Evolutionary conservation across 768 basidiomycete genomes (phyloP).

Genomic region (Lactarius sanguifluus): DNA sequence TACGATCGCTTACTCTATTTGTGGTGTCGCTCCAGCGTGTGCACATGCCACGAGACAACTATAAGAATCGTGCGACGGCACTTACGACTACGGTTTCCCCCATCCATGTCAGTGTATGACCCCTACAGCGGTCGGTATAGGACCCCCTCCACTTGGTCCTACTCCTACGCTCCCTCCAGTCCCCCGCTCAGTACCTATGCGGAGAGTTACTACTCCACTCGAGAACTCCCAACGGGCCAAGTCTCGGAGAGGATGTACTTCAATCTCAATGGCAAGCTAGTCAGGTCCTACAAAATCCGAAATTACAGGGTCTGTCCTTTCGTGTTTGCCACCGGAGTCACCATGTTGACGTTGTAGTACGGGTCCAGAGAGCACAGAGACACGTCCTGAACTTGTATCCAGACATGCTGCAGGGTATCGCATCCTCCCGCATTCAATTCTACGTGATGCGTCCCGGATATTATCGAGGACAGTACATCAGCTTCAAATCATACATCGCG

Average conservation of each 20-base stretch:
- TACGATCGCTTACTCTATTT: background rate
- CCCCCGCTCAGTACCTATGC: slow-evolving; percentile 8
- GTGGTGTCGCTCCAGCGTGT: slow-evolving; percentile 2
- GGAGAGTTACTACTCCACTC: background rate
- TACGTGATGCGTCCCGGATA: slow-evolving; percentile 20
- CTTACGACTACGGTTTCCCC: background rate
- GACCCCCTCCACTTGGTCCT: slow-evolving; percentile 13
- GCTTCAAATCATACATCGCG: slow-evolving; percentile 23
- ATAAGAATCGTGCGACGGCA: slow-evolving; percentile 11
- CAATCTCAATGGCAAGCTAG: slow-evolving; percentile 19
- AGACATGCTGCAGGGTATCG: slow-evolving; percentile 13
- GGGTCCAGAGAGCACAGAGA: slow-evolving; percentile 14
- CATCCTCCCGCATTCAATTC: slow-evolving; percentile 26
- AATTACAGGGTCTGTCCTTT: slow-evolving; percentile 12
- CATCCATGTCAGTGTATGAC: slow-evolving; percentile 24
- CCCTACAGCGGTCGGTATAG: slow-evolving; percentile 17
- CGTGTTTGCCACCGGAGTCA: background rate
- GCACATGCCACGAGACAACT: slow-evolving; percentile 11
- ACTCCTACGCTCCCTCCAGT: slow-evolving; percentile 11
- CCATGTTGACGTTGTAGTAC: background rate
- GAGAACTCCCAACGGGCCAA: background rate
- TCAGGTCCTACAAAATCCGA: slow-evolving; percentile 20
- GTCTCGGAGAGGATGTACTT: slow-evolving; percentile 23
- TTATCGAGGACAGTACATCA: slow-evolving; percentile 7
- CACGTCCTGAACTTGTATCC: slow-evolving; percentile 20